phyloP scores from a whole-genome alignment of 129 eudicot genomes.

The Chrysanthemum lavandulifolium region DNA sequence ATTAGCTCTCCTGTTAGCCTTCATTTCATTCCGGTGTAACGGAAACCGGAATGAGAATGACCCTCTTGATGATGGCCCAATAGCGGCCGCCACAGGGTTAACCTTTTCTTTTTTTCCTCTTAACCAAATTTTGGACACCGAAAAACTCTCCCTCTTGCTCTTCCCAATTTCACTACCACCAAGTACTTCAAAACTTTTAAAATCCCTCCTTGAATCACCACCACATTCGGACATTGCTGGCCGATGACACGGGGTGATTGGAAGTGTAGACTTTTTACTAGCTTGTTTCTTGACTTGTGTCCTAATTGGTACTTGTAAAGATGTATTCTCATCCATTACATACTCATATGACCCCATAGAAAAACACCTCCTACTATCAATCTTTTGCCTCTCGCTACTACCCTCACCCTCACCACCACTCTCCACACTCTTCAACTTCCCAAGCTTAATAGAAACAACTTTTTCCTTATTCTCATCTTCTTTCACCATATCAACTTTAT shows the following conservation, averaged over 20 bases:
- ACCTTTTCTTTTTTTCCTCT: slow-evolving; percentile 54
- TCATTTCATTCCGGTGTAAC: slow-evolving; percentile 32
- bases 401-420: slow-evolving; percentile 36
- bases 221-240: slow-evolving; percentile 77
- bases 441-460: slow-evolving; percentile 68
- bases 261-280: slow-evolving; percentile 42
- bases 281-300: slow-evolving; percentile 56
- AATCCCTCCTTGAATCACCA: slow-evolving; percentile 66
- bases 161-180: slow-evolving; percentile 31
- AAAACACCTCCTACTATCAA: slow-evolving; percentile 74
- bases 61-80: slow-evolving; percentile 49
- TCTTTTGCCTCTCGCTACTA: slow-evolving; percentile 23
- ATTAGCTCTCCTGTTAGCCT: slow-evolving; percentile 33
- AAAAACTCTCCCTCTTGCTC: slow-evolving; percentile 63
- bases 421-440: slow-evolving; percentile 65
- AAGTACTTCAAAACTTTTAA: slow-evolving; percentile 31
- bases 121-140: slow-evolving; percentile 77
- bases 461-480: slow-evolving; percentile 49
- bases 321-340: slow-evolving; percentile 68
- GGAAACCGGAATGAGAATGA: slow-evolving; percentile 64
- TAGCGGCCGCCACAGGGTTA: slow-evolving; percentile 12
- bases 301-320: slow-evolving; percentile 69
- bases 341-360: slow-evolving; percentile 96
- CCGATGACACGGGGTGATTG: slow-evolving; percentile 45
- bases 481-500: slow-evolving; percentile 28